Conservation (phyloP, 495 filamentous ascomycete genomes). For the Penicillium pulvis region DNA sequence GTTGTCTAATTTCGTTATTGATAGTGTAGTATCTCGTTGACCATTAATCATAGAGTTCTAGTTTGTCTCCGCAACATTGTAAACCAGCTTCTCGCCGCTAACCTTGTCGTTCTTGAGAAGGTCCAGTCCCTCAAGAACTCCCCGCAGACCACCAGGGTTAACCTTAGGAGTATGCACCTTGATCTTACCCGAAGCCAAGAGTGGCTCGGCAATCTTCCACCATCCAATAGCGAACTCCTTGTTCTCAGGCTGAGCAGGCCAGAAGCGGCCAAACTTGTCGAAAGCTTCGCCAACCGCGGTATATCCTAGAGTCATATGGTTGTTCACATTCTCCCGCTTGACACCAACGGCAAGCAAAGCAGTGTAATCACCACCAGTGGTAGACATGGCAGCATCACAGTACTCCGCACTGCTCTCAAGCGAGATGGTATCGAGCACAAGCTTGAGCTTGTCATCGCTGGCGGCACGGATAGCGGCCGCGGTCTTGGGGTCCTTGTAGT, state of each 20-base stretch:
- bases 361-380: slow-evolving; percentile 35
- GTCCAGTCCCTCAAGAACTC: slow-evolving; percentile 54
- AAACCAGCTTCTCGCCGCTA: slow-evolving; percentile 61
- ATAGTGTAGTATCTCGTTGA: no score
- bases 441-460: slow-evolving; percentile 42
- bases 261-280: slow-evolving; percentile 26
- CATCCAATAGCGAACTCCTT: slow-evolving; percentile 10
- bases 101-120: slow-evolving; percentile 52
- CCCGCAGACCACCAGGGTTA: slow-evolving; percentile 46
- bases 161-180: slow-evolving; percentile 51
- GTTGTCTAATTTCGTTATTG: no score
- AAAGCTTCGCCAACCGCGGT: slow-evolving; percentile 43
- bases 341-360: slow-evolving; percentile 26
- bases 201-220: neutral
- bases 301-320: slow-evolving; percentile 35
- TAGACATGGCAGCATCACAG: slow-evolving; percentile 43
- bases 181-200: slow-evolving; percentile 32
- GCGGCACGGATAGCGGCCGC: slow-evolving; percentile 33
- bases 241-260: slow-evolving; percentile 37
- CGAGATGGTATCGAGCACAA: slow-evolving; percentile 46
- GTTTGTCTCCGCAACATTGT: slow-evolving; percentile 32
- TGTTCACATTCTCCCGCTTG: slow-evolving; percentile 36
- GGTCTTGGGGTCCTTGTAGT: slow-evolving; percentile 37
- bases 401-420: slow-evolving; percentile 33
- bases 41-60: neutral